phyloP scores from a whole-genome alignment of 148 eudicot species.

The Bassia scoparia region DNA sequence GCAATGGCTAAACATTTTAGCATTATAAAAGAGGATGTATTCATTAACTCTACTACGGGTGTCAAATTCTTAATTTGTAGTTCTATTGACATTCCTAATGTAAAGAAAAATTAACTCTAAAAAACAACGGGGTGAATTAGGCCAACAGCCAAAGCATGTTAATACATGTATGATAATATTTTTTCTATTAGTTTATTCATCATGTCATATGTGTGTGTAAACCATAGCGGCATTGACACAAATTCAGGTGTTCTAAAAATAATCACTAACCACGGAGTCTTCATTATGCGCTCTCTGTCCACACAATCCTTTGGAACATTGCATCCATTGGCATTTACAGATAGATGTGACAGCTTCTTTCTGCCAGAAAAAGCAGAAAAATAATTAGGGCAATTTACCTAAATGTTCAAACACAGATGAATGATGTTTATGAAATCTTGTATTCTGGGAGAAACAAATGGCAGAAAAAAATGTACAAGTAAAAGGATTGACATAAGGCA shows the following conservation, averaged over 20 bases:
- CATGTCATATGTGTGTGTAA: not conserved
- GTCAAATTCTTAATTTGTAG: not conserved
- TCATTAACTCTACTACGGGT: not conserved
- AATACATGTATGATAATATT: too few relatives aligned
- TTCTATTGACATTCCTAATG: not conserved
- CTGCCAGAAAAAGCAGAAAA: conserved; percentile 36
- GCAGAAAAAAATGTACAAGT: not conserved
- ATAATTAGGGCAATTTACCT: not conserved
- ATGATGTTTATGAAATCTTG: not conserved
- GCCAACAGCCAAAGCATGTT: not conserved
- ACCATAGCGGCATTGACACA: not conserved
- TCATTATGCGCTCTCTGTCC: conserved; percentile 58
- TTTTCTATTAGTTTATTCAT: not conserved
- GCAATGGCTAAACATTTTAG: not conserved
- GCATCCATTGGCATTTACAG: conserved; percentile 86
- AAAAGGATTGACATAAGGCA: not conserved
- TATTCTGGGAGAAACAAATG: not conserved
- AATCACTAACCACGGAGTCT: conserved; percentile 59
- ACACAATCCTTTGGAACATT: conserved; percentile 66
- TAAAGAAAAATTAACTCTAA: not conserved
- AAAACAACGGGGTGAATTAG: not conserved
- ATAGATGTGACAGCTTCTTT: conserved; percentile 63
- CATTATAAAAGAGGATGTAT: not conserved
- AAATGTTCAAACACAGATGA: conserved; percentile 2
- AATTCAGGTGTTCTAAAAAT: not conserved